phyloP scores from a whole-genome alignment of 345 rosid species.

The Trapa bicornis region DNA sequence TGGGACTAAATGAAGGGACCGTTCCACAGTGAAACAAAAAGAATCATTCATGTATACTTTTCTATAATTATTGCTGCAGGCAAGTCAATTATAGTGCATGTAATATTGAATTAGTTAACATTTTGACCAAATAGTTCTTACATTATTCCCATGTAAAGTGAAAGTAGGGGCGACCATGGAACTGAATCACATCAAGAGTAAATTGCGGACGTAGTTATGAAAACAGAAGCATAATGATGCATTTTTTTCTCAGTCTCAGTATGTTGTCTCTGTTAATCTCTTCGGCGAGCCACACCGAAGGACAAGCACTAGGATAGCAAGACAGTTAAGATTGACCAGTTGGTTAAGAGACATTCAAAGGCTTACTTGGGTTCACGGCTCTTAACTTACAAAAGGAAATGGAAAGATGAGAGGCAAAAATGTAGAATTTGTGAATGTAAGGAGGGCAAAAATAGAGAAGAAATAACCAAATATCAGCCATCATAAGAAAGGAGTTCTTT shows the following conservation, averaged over 20 bases:
- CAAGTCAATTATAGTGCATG: too few species aligned
- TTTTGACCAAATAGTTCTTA: too few species aligned
- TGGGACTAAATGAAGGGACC: too few species aligned
- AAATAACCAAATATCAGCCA: not conserved
- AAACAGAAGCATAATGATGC: not conserved
- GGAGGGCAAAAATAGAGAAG: slow-evolving; percentile 1
- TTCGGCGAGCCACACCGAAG: too few species aligned
- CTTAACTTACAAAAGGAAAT: not conserved
- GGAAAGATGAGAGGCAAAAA: not conserved
- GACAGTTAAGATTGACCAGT: not conserved
- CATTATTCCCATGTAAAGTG: too few species aligned
- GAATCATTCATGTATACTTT: too few species aligned
- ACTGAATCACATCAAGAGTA: too few species aligned
- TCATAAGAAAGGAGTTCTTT: not conserved
- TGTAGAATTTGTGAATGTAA: not conserved
- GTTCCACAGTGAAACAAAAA: too few species aligned
- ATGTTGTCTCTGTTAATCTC: too few species aligned
- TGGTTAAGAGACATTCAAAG: not conserved
- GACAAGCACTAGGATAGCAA: not conserved
- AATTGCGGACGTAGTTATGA: not conserved
- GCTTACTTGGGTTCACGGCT: not conserved
- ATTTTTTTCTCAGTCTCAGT: not conserved
- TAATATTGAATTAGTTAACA: too few species aligned
- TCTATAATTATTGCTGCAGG: too few species aligned
- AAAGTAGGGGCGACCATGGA: too few species aligned